Evolutionary conservation across 805 yeast species (phyloP), one percentile per base, ranked within the genome.

Genomic region (Candida adriatica): DNA sequence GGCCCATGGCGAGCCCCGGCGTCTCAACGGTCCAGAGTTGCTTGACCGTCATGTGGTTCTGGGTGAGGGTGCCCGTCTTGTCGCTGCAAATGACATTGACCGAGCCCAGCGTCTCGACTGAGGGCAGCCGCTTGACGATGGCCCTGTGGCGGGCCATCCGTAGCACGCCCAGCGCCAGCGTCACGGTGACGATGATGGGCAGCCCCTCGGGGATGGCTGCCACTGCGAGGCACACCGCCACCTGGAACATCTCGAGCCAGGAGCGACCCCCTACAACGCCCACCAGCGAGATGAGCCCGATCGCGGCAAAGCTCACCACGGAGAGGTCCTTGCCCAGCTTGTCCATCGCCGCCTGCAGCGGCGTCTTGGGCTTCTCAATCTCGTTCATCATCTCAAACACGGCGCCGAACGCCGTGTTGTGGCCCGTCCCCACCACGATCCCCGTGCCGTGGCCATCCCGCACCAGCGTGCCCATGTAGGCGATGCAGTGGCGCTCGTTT

Each of bases 151-250:
- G 76, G 6, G 98, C 96, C 98, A 92, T 92, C 61, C 97, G 71
- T 45, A 92, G 66, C 26, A 92, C 98, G 30, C 98, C 98, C 15
- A 92, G 66, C 1, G 98, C 99, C 41, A 92, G 66, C 0, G 98
- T 92, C 8, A 92, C 98, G 6, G 99, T 90, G 24, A 92, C 98
- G 55, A 92, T 92, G 49, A 92, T 92, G 1, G 99, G 98, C 45
- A 92, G 70, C 33, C 99, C 99, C 59, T 92, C 99, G 5, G 99
- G 99, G 47, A 92, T 92, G 4, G 98, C 98, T 30, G 99, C 99
- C 13, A 92, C 99, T 3, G 98, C 99, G 41, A 92, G 67, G 2
- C 96, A 87, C 8, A 92, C 99, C 1, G 96, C 85, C 37, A 92
- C 87, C 57, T 90, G 96, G 61, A 92, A 90, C 96, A 94, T 92